Evolutionary conservation across 805 yeast species (phyloP), one percentile per base, ranked within the genome.

Genomic region (Millerago galiae): DNA sequence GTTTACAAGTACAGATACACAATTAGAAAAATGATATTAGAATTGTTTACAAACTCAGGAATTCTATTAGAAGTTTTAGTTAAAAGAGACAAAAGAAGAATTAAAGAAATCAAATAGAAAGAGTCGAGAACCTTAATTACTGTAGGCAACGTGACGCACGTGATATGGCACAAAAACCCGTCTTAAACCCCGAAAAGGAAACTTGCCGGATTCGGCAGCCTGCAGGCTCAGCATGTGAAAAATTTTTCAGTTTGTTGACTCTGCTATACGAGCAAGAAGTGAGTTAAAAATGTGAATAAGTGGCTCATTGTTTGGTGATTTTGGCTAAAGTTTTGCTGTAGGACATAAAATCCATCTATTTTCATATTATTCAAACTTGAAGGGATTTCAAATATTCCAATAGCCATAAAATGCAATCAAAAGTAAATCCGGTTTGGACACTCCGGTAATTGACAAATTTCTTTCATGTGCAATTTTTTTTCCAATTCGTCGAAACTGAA

Each of bases 11-110:
- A 77, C 60, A 75, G 81, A 49, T 77, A 75, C 40, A 75, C 76
- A 4, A 77, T 77, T 15, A 65, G 95, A 30, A 70, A 77, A 48
- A 82, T 79, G 54, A 65, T 88, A 13, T 72, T 81, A 52, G 90
- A 81, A 34, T 63, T 83, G 41, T 76, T 85, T 49, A 74, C 76
- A 41, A 17, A 40, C 4, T 72, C 74, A 48, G 66, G 72, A 11
- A 66, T 66, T 27, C 65, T 79, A 35, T 61, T 83, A 56, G 86
- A 79, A 45, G 60, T 61, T 11, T 50, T 79, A 39, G 67, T 77
- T 29, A 70, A 65, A 54, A 63, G 70, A 38, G 77, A 74, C 42
- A 61, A 72, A 42, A 67, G 50, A 39, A 41, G 60, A 14, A 51
- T 47, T 17, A 55, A 51, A 32, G 55, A 51, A 21, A 37, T 42